Base-by-base conservation (phyloP, 139 green algal genomes). In the Asterochloris erici region DNA sequence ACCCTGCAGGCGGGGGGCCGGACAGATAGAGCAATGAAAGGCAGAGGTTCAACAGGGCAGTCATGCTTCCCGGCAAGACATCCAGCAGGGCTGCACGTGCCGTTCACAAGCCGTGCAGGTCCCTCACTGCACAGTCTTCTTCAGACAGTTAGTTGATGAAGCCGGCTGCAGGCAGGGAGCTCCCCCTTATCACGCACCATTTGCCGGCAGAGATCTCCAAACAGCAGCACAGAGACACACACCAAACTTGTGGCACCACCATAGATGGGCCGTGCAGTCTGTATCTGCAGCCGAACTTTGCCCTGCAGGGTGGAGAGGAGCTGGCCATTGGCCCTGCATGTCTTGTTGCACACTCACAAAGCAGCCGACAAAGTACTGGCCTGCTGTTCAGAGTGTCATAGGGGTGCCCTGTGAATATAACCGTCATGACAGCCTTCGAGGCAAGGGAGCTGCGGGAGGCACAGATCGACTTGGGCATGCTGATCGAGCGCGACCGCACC, bases 111-210 rank as follows among this genome's bases (percentile, higher is more conserved):
- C 96, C 96, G 12, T 71, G 68, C 14, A 96, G 68, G 14, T 95
- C 96, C 98, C 96, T 91, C 92, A 97, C 63, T 96, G 87, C 14
- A 98, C 81, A 0, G 95, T 98, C 87, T 98, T 98, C 68, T 89
- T 91, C 19, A 94, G 91, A 76, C 93, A 97, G 84, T 98, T 94
- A n/a, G n/a, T n/a, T n/a, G 14, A 98, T 70, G 16, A 95, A 89
- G 60, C 94, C 95, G 84, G 83, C 91, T 97, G 91, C 81, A 88
- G 14, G n/a, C 12, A 62, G 47, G 11, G 17, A 63, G 16, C 15
- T 74, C n/a, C 69, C 10, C 4, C 27, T 78, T 78, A 4, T 15
- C 23, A 17, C 10, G 17, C 66, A 23, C 6, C 9, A 23, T 54
- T 6, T 6, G 38, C 38, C 38, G 54, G 60, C 47, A 68, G 63